phyloP scores from a whole-genome alignment of 108 stramenopile species.

The Conticribra guillardii region DNA sequence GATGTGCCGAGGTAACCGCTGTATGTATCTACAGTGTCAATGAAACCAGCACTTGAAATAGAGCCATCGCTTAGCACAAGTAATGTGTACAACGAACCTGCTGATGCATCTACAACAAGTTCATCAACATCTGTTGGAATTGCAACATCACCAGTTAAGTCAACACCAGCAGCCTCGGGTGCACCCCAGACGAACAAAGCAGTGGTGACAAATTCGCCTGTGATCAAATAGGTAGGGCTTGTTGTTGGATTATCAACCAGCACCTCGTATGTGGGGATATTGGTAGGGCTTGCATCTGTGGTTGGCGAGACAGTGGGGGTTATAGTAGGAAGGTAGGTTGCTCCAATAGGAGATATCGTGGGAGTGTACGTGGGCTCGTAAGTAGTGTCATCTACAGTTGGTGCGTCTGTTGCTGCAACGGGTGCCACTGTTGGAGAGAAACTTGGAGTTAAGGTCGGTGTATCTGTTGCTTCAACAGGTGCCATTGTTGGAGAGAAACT shows the following conservation, averaged over 20 bases:
- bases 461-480: too few species aligned
- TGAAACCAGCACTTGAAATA: conserved; percentile 6
- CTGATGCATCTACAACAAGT: conserved; percentile 13
- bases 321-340: too few species aligned
- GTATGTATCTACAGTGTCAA: conserved; percentile 12
- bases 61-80: conserved; percentile 11
- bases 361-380: too few species aligned
- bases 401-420: too few species aligned
- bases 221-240: background rate
- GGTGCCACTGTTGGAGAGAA: too few species aligned
- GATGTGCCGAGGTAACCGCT: conserved; percentile 8
- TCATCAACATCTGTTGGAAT: conserved; percentile 6
- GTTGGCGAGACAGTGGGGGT: too few species aligned
- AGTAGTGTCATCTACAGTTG: too few species aligned
- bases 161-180: conserved; percentile 8
- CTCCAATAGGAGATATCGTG: too few species aligned
- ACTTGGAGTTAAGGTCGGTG: too few species aligned
- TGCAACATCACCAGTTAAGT: background rate
- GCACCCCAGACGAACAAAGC: conserved; percentile 13
- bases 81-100: conserved; percentile 16
- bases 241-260: background rate
- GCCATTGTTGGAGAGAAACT: too few species aligned
- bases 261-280: background rate
- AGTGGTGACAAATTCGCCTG: background rate
- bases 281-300: too few species aligned